These are phyloP conservation scores for Mycena leptocephala DNA, from an alignment of 768 basidiomycete species.

Conservation along the genomic window DNA sequence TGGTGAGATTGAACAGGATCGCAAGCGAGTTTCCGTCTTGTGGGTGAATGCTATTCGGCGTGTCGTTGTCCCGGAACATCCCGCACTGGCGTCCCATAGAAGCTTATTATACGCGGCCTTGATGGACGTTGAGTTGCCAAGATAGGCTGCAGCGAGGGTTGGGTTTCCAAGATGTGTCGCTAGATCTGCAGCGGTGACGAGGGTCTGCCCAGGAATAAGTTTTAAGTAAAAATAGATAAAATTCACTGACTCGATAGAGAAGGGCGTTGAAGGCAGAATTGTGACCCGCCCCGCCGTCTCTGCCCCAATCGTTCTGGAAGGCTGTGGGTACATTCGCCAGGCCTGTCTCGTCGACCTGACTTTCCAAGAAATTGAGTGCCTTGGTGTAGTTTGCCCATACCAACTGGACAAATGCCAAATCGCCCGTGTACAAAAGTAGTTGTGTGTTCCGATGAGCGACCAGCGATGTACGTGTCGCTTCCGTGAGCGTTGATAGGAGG, in stretches of 20 bases:
- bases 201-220: slow-evolving; percentile 40
- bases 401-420: slow-evolving; percentile 57
- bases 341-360: slow-evolving; percentile 57
- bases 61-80: slow-evolving; percentile 65
- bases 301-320: slow-evolving; percentile 66
- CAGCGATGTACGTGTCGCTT: slow-evolving; percentile 67
- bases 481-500: slow-evolving; percentile 54
- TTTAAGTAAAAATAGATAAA: not conserved
- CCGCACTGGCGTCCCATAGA: slow-evolving; percentile 63
- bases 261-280: slow-evolving; percentile 66
- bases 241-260: slow-evolving; percentile 54
- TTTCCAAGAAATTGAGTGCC: slow-evolving; percentile 56
- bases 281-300: slow-evolving; percentile 61
- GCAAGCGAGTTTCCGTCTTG: slow-evolving; percentile 69
- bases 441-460: slow-evolving; percentile 62
- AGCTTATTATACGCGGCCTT: slow-evolving; percentile 59
- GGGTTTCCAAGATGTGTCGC: slow-evolving; percentile 48
- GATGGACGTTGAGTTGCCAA: slow-evolving; percentile 54
- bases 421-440: slow-evolving; percentile 66
- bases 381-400: slow-evolving; percentile 65
- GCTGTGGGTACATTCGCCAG: slow-evolving; percentile 57
- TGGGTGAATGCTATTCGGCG: slow-evolving; percentile 57
- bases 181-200: slow-evolving; percentile 54
- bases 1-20: slow-evolving; percentile 63
- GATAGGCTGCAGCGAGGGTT: slow-evolving; percentile 44